Base-by-base conservation (phyloP, 257 asterid genomes). In the Leonotis leonurus region DNA sequence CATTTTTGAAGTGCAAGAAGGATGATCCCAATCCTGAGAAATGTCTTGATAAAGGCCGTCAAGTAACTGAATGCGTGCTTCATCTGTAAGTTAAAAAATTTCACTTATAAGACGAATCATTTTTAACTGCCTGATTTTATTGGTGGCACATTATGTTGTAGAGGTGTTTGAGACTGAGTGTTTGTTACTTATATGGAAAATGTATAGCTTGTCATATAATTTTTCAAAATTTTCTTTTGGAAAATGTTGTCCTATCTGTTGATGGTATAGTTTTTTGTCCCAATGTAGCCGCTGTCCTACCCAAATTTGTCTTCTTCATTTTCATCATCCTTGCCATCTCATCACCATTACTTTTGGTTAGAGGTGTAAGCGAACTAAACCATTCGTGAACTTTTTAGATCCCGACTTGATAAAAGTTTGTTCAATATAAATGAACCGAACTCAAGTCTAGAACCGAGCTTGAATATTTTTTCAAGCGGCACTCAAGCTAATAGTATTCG, bases 21-120 rank as follows among this genome's bases (percentile, higher is more conserved):
- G 81, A 80, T 64, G 97, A 86, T 59, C 85, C 85, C 1, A 86
- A 89, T 73, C 95, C 94, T 3, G 90, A 84, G 77, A 84, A 87
- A 61, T 86, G 97, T 70, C 88, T 87, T 5, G 85, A 77, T 21
- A 84, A 81, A 78, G 94, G 95, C 26, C 86, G 78, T 37, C 91
- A 86, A 81, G 95, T 89, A 30, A 87, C 95, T 53, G 82, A 82
- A 27, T 84, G 95, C 32, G 95, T 87, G 53, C 82, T 86, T 37
- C 70, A 75, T 73, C 76, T 89, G 95, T 89, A 81, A 87, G 95
- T 72, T 20, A 8, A 52, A 54, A 4, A 29, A 27, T 50, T n/a
- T 25, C n/a, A 13, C 64, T 37, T 29, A 39, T 46, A 4, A 22
- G 27, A 55, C 60, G 57, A 12, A 35, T n/a, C 22, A 27, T 18